Percentiles rank a stretch among this genome's conserved stretches.
These are phyloP conservation scores for Echinosophora koreensis DNA, from an alignment of 306 rosid species.

Conservation along the genomic window DNA sequence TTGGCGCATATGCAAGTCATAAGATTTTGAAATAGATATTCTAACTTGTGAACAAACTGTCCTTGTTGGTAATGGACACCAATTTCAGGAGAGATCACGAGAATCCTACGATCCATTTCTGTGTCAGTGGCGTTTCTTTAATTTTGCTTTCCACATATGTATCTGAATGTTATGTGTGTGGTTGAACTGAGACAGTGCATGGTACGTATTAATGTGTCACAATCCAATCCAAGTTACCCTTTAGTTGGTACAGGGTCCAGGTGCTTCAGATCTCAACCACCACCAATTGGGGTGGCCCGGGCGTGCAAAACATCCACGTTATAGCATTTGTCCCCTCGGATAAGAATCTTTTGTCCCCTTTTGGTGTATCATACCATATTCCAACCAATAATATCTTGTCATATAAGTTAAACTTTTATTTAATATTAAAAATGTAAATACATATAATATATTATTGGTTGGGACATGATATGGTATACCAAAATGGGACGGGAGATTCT, in stretches of 20 bases:
- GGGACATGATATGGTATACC: too few relatives aligned
- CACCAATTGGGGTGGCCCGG: constrained; percentile 38
- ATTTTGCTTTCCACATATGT: constrained; percentile 19
- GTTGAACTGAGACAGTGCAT: not conserved
- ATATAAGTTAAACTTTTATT: too few relatives aligned
- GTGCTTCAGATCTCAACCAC: constrained; percentile 15
- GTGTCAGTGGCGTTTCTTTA: not conserved
- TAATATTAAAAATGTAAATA: too few relatives aligned
- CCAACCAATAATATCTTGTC: too few relatives aligned
- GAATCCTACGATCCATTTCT: not conserved
- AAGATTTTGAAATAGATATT: constrained; percentile 26
- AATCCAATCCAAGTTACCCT: constrained; percentile 7
- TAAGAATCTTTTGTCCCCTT: too few relatives aligned
- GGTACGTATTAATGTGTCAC: not conserved
- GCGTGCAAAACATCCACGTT: constrained; percentile 43
- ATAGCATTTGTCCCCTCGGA: constrained; percentile 33
- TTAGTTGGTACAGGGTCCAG: constrained; percentile 32
- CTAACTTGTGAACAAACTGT: constrained; percentile 38
- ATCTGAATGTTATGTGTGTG: constrained; percentile 11
- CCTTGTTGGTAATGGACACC: not conserved
- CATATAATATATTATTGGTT: too few relatives aligned
- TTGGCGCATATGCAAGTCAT: not conserved
- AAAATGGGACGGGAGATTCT: too few relatives aligned
- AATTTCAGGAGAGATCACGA: constrained; percentile 23
- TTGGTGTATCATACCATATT: too few relatives aligned